Conservation (phyloP, 768 basidiomycete species). For the Tylopilus rubrobrunneus region DNA sequence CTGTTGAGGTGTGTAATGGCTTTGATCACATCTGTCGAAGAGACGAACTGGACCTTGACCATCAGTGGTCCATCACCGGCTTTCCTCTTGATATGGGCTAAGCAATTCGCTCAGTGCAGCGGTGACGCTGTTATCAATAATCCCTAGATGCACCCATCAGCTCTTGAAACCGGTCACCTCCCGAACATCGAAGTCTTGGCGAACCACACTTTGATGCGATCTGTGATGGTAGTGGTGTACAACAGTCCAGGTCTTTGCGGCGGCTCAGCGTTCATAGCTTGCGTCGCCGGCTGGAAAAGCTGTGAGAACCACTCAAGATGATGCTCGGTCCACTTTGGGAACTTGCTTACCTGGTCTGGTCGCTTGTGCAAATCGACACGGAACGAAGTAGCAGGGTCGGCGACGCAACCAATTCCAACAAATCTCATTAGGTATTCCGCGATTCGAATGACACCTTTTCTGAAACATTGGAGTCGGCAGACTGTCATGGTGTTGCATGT, state of each 20-base stretch:
- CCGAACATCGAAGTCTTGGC: conserved; percentile 56
- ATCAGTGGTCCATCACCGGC: conserved; percentile 26
- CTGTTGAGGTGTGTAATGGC: conserved; percentile 54
- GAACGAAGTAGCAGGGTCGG: accelerated
- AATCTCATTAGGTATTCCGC: accelerated
- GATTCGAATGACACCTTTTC: background rate
- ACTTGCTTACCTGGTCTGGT: conserved; percentile 9
- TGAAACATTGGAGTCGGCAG: conserved; percentile 15
- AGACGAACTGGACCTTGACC: conserved; percentile 46
- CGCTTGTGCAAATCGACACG: conserved; percentile 13
- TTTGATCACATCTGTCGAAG: conserved; percentile 45
- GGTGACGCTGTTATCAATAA: conserved; percentile 37
- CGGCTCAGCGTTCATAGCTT: background rate
- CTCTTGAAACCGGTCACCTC: conserved; percentile 68
- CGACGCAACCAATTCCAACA: conserved; percentile 7
- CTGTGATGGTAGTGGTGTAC: conserved; percentile 39
- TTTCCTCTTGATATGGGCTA: conserved; percentile 35
- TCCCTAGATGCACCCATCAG: conserved; percentile 51
- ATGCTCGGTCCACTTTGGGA: background rate
- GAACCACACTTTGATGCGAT: conserved; percentile 54
- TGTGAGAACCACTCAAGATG: background rate
- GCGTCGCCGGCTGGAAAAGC: background rate
- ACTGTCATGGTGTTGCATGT: conserved; percentile 8
- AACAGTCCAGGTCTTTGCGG: conserved; percentile 14
- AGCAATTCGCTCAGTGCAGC: conserved; percentile 38